Evolutionary conservation across 208 protist genomes (phyloP).

Genomic region (Tritrichomonas musculus): DNA sequence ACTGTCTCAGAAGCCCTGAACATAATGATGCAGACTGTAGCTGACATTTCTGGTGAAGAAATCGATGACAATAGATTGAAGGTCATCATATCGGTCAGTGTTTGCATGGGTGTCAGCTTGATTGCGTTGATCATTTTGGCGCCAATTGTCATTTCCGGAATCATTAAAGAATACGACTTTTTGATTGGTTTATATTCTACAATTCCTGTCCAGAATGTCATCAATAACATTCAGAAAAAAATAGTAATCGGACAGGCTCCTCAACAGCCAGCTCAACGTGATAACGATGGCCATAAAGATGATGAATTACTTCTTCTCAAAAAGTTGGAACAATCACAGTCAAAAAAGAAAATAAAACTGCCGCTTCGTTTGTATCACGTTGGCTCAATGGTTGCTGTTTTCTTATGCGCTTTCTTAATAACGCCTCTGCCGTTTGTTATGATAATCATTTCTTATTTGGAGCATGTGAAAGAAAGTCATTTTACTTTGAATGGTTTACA

Average conservation of each 20-base stretch:
- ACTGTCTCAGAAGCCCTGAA: neutral
- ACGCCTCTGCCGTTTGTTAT: neutral
- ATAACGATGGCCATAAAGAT: neutral
- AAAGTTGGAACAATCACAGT: too few species aligned
- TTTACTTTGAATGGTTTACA: neutral
- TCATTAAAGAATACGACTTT: neutral
- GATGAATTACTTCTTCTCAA: too few species aligned
- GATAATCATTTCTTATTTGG: neutral
- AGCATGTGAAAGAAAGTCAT: too few species aligned
- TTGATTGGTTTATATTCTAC: neutral
- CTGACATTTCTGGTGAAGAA: neutral
- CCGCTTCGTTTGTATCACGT: neutral
- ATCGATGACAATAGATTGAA: neutral
- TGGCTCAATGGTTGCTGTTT: neutral
- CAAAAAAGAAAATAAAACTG: neutral
- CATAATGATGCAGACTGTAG: neutral
- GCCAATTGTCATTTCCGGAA: neutral
- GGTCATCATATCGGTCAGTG: neutral
- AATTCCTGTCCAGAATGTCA: neutral
- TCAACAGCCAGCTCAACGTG: neutral
- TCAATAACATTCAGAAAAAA: neutral
- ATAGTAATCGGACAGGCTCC: too few species aligned
- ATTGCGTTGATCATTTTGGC: neutral
- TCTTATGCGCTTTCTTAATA: neutral
- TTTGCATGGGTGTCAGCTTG: neutral